Percentiles rank a stretch among this genome's conserved stretches.
Evolutionary conservation across 2,329 filamentous ascomycete genomes (phyloP).

Genomic region (Incumbomyces delicatus): DNA sequence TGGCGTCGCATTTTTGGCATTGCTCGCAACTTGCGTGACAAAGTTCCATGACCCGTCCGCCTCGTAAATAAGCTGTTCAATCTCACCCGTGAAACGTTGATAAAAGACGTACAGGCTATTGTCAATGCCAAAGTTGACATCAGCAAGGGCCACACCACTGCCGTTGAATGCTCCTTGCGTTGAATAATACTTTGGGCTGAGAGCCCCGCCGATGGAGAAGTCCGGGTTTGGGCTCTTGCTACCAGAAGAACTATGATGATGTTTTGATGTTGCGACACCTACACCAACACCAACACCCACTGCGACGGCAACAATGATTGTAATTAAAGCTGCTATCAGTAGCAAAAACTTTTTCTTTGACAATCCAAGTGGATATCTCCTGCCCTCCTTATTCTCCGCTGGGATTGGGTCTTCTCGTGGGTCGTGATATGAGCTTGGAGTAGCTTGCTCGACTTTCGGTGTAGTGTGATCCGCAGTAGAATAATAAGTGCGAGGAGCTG

Average conservation of each 20-base stretch:
- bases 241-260: not conserved
- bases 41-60: slow-evolving; percentile 30
- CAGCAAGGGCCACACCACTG: slow-evolving; percentile 37
- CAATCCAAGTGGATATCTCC: slow-evolving; percentile 1
- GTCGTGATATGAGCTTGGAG: not conserved
- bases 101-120: slow-evolving; percentile 35
- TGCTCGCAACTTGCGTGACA: slow-evolving; percentile 22
- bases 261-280: slow-evolving; percentile 1
- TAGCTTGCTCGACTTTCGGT: not conserved
- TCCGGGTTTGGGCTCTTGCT: not conserved
- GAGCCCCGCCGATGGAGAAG: slow-evolving; percentile 1
- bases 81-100: slow-evolving; percentile 35
- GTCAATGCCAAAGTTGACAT: slow-evolving; percentile 31
- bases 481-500: not conserved
- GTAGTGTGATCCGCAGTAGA: too few species aligned
- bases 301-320: slow-evolving; percentile 3
- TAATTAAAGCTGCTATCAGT: not conserved
- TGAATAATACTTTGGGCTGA: slow-evolving; percentile 29
- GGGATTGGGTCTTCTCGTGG: not conserved
- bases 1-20: slow-evolving; percentile 35
- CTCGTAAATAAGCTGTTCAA: slow-evolving; percentile 29
- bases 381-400: not conserved
- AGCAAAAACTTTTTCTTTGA: not conserved
- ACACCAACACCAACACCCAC: slow-evolving; percentile 4
- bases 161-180: slow-evolving; percentile 37